A percentile compares a stretch with the other conserved stretches of the same genome.
These are phyloP conservation scores for Sabuloglossum arenarium DNA, from an alignment of 495 filamentous ascomycete genomes.

Conservation along the genomic window DNA sequence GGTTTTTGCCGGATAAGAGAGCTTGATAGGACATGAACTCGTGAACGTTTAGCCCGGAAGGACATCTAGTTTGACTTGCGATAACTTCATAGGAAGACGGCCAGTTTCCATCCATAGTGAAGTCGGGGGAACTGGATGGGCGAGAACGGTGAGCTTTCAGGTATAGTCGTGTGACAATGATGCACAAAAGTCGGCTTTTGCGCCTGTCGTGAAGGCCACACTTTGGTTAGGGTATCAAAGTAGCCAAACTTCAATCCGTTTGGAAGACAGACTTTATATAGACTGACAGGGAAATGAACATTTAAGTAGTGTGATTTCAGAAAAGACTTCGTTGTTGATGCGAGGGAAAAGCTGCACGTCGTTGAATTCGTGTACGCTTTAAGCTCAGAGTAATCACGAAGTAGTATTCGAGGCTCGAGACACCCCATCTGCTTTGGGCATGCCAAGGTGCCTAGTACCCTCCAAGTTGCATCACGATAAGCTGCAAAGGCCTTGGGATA, in stretches of 20 bases:
- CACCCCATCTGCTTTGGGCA: slow-evolving; percentile 3
- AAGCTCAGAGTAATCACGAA: slow-evolving; percentile 11
- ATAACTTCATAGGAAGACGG: slow-evolving; percentile 34
- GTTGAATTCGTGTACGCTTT: neutral
- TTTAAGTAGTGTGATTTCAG: slow-evolving; percentile 15
- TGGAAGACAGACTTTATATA: slow-evolving; percentile 12
- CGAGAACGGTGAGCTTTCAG: slow-evolving; percentile 9
- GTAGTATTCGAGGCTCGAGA: neutral
- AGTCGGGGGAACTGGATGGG: slow-evolving; percentile 8
- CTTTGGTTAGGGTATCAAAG: slow-evolving; percentile 11
- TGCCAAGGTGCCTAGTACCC: slow-evolving; percentile 12
- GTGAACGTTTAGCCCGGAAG: slow-evolving; percentile 22
- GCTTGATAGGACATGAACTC: slow-evolving; percentile 31
- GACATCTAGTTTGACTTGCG: slow-evolving; percentile 29
- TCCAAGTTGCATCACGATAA: slow-evolving; percentile 14
- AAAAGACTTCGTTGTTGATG: slow-evolving; percentile 20
- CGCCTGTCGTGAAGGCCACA: slow-evolving; percentile 11
- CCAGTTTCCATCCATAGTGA: slow-evolving; percentile 13
- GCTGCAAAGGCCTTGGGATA: slow-evolving; percentile 8
- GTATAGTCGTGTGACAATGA: slow-evolving; percentile 13
- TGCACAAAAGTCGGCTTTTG: slow-evolving; percentile 13
- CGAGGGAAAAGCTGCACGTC: slow-evolving; percentile 14
- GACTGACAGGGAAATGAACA: slow-evolving; percentile 11
- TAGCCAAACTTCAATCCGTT: slow-evolving; percentile 16
- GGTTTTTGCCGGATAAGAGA: slow-evolving; percentile 21